Percentiles rank a stretch among this genome's conserved stretches.
These are phyloP conservation scores for Chlamydomonas sp. DNA, from an alignment of 139 green algal genomes.

Conservation along the genomic window DNA sequence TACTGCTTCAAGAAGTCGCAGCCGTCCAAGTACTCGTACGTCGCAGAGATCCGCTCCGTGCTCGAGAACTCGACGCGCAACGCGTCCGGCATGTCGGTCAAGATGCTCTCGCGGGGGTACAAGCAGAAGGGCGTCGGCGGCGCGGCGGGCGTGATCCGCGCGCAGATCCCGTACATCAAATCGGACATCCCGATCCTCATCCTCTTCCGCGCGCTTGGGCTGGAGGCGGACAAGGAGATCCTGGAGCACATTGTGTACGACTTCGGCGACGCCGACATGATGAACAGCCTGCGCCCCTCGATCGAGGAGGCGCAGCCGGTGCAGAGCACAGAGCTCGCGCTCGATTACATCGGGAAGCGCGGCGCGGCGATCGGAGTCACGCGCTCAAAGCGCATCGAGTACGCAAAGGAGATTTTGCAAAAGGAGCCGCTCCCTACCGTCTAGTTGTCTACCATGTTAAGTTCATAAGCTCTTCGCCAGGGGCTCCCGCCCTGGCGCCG, in stretches of 20 bases:
- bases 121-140: conserved; percentile 35
- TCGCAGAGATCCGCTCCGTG: conserved; percentile 79
- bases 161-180: conserved; percentile 67
- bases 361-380: conserved; percentile 62
- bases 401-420: conserved; percentile 83
- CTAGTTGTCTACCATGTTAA: no score
- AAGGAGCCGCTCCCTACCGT: conserved; percentile 95
- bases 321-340: conserved; percentile 77
- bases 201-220: conserved; percentile 80
- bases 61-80: conserved; percentile 76
- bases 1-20: conserved; percentile 96
- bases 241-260: conserved; percentile 88
- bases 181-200: conserved; percentile 82
- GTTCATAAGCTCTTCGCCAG: no score
- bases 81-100: conserved; percentile 72
- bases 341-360: conserved; percentile 91
- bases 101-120: conserved; percentile 65
- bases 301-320: conserved; percentile 93
- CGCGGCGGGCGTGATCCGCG: conserved; percentile 48
- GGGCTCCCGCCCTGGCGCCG: no score
- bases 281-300: conserved; percentile 84
- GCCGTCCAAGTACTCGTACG: conserved; percentile 86
- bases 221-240: conserved; percentile 75
- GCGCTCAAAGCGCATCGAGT: conserved; percentile 81
- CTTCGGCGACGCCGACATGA: conserved; percentile 79